phyloP scores from a whole-genome alignment of 805 yeast genomes.

The Vanderwaltozyma yarrowii region DNA sequence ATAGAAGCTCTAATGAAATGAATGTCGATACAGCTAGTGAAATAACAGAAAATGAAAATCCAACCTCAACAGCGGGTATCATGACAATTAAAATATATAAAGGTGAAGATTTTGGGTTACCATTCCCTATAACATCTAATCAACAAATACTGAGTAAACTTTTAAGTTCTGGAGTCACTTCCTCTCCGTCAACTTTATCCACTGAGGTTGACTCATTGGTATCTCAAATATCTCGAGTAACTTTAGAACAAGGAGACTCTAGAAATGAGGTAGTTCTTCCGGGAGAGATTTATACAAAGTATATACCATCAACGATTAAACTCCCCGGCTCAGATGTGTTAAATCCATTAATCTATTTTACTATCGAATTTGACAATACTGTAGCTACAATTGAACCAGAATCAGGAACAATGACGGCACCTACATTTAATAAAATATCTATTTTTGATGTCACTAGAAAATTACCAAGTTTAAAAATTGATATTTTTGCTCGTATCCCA shows the following conservation, averaged over 20 bases:
- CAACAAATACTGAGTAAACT: slow-evolving; percentile 54
- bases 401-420: slow-evolving; percentile 66
- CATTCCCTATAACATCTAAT: slow-evolving; percentile 58
- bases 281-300: slow-evolving; percentile 23
- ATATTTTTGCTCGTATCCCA: slow-evolving; percentile 72
- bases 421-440: slow-evolving; percentile 82
- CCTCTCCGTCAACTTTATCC: slow-evolving; percentile 9
- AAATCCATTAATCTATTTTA: slow-evolving; percentile 68
- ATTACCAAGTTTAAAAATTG: slow-evolving; percentile 54
- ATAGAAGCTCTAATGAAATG: not conserved
- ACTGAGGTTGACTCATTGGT: slow-evolving; percentile 18
- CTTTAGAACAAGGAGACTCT: slow-evolving; percentile 22
- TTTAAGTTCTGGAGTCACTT: slow-evolving; percentile 42
- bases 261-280: slow-evolving; percentile 28
- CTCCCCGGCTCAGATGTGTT: slow-evolving; percentile 45
- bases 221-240: slow-evolving; percentile 20
- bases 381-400: slow-evolving; percentile 82
- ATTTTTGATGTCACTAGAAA: slow-evolving; percentile 77
- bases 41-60: slow-evolving; percentile 3
- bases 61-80: slow-evolving; percentile 38
- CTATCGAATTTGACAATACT: slow-evolving; percentile 91
- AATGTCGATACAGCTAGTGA: not conserved
- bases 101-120: slow-evolving; percentile 57
- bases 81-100: slow-evolving; percentile 69
- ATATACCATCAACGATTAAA: slow-evolving; percentile 44